phyloP scores from a whole-genome alignment of 2,329 filamentous ascomycete species.

The Berkeleyomyces basicola region DNA sequence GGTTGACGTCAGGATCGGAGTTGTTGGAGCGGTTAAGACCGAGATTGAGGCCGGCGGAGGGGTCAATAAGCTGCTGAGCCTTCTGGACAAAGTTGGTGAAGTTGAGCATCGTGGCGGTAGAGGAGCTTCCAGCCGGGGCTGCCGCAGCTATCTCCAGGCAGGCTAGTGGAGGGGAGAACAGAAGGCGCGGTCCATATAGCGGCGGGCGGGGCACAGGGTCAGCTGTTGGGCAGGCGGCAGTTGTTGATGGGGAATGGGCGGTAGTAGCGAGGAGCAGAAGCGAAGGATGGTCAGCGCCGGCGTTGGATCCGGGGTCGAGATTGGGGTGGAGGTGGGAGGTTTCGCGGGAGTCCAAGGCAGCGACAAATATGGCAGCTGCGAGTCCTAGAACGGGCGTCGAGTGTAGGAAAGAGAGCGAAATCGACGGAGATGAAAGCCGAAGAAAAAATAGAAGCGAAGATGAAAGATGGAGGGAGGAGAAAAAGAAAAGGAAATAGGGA shows the following conservation, averaged over 20 bases:
- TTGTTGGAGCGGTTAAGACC: constrained; percentile 33
- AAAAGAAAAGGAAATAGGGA: not conserved
- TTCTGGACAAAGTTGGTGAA: constrained; percentile 76
- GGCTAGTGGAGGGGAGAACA: constrained; percentile 13
- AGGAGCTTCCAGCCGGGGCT: not conserved
- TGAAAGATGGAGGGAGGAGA: not conserved
- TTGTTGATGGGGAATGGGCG: not conserved
- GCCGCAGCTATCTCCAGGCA: constrained; percentile 7
- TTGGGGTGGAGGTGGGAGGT: not conserved
- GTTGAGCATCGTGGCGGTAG: constrained; percentile 36
- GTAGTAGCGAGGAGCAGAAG: not conserved
- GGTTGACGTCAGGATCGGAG: constrained; percentile 58
- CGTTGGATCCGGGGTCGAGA: not conserved
- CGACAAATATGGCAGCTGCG: not conserved
- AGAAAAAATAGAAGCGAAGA: not conserved
- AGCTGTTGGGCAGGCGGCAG: not conserved
- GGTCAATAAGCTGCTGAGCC: constrained; percentile 88
- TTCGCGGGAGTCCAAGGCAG: not conserved
- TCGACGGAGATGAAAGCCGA: not conserved
- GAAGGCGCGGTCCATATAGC: constrained; percentile 4
- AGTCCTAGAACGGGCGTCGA: not conserved
- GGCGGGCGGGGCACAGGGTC: not conserved
- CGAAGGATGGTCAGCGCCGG: not conserved
- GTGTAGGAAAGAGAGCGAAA: not conserved
- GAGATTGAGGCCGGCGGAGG: constrained; percentile 48